Conservation (phyloP, 345 rosid species). For the Corchorus capsularis region DNA sequence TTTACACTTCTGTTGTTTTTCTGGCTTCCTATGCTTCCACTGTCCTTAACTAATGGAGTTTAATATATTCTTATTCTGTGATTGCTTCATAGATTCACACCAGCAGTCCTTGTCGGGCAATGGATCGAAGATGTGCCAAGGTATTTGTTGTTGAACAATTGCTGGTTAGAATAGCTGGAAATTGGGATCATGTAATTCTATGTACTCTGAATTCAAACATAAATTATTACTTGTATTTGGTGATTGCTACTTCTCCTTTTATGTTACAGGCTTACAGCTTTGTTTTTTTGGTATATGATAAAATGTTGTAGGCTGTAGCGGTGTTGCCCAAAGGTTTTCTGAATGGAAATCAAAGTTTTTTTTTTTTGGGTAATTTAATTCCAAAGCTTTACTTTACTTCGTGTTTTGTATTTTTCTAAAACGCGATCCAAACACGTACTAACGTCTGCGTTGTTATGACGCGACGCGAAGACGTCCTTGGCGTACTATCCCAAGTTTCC, state of each 20-base stretch:
- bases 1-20: not conserved
- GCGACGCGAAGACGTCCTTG: not conserved
- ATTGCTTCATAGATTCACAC: not conserved
- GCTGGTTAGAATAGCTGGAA: not conserved
- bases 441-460: not conserved
- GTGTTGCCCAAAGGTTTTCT: not conserved
- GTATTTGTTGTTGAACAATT: not conserved
- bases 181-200: not conserved
- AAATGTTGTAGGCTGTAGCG: not conserved
- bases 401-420: not conserved
- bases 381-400: not conserved
- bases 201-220: not conserved
- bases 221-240: not conserved
- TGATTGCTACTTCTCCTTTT: too few relatives aligned
- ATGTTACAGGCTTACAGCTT: not conserved
- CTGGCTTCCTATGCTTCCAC: not conserved
- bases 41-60: not conserved
- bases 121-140: not conserved
- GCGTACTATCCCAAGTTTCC: not conserved
- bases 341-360: not conserved
- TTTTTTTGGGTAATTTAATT: too few relatives aligned
- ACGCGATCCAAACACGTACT: conserved; percentile 1
- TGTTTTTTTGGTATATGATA: not conserved
- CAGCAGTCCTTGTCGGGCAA: not conserved
- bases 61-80: not conserved